Base-by-base conservation (phyloP, 495 filamentous ascomycete genomes). In the Podospora comata region DNA sequence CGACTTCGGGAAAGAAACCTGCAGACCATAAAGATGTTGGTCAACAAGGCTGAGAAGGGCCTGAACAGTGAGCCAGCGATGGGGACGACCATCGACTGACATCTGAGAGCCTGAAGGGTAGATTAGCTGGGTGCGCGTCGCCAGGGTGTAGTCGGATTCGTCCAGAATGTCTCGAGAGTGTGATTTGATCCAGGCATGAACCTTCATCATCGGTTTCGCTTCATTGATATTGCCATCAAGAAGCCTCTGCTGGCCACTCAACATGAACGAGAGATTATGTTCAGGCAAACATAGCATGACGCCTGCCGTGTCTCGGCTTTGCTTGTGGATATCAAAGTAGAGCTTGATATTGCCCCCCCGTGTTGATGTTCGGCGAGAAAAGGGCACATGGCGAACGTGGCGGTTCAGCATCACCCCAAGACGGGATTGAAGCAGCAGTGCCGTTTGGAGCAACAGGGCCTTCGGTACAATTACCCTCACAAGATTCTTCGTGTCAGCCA, bases 141-240 rank as follows among this genome's bases (percentile, higher is more conserved):
- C 78, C 9, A 88, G 69, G 0, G 83, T 85, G 32, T 80, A 81
- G 65, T 89, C 86, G 6, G 79, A 85, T 66, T 89, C 86, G 69
- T 88, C 86, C 0, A 89, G 71, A 1, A 89, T 75, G 72, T 89
- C 86, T 11, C 85, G 80, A 39, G 75, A 81, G 30, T 67, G 68
- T 0, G 66, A 19, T 26, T 79, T 74, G 3, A 88, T 58, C 85
- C 85, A 87, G 4, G 54, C 60, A 67, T 88, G 83, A 3, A 83
- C 74, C 26, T 68, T 73, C 56, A 82, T 76, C 77, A 87, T 83
- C 9, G 68, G 64, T 3, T 16, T 65, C 0, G 84, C 85, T 65
- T 79, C 76, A 16, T 74, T 62, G 16, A 80, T 23, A 18, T 77
- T 71, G 1, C 66, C 70, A 69, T 84, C 80, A 1, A 77, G 75